Evolutionary conservation across 1,284 basidiomycete species (phyloP).

Genomic region (Heterobasidion annosum): DNA sequence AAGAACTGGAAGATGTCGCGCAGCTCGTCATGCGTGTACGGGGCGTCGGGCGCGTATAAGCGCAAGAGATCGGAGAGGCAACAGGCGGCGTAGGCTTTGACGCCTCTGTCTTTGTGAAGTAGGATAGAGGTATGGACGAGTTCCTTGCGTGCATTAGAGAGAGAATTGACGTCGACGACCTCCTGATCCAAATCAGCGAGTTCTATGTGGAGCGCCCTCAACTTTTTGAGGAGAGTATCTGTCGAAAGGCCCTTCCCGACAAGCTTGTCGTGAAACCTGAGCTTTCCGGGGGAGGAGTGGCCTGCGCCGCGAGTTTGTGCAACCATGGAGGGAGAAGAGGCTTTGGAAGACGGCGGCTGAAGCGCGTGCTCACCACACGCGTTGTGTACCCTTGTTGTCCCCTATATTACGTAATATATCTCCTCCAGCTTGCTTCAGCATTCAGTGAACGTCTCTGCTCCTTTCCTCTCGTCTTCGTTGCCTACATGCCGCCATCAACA

Average conservation of each 20-base stretch:
- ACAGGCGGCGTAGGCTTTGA: constrained; percentile 90
- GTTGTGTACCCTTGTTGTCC: constrained; percentile 29
- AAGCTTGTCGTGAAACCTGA: constrained; percentile 75
- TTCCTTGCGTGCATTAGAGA: constrained; percentile 67
- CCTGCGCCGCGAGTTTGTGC: constrained; percentile 58
- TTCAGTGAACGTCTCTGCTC: too few relatives aligned
- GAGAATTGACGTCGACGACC: constrained; percentile 63
- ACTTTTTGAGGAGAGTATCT: constrained; percentile 76
- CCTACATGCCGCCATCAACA: constrained; percentile 14
- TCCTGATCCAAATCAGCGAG: constrained; percentile 88
- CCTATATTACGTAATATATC: constrained; percentile 2
- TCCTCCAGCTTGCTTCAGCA: not conserved
- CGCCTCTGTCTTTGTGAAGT: constrained; percentile 89
- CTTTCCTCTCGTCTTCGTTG: not conserved
- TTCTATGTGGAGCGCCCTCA: constrained; percentile 76
- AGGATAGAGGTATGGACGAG: constrained; percentile 77
- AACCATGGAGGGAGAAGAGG: constrained; percentile 37
- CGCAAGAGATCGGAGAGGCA: constrained; percentile 92
- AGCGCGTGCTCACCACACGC: constrained; percentile 18
- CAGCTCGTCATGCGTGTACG: constrained; percentile 83
- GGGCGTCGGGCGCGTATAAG: constrained; percentile 94
- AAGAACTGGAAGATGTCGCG: constrained; percentile 95
- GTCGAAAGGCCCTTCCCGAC: constrained; percentile 60
- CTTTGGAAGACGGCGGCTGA: not conserved
- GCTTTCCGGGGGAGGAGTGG: constrained; percentile 44